Base-by-base conservation (phyloP, 768 basidiomycete species). In the Sistotremastrum suecicum region DNA sequence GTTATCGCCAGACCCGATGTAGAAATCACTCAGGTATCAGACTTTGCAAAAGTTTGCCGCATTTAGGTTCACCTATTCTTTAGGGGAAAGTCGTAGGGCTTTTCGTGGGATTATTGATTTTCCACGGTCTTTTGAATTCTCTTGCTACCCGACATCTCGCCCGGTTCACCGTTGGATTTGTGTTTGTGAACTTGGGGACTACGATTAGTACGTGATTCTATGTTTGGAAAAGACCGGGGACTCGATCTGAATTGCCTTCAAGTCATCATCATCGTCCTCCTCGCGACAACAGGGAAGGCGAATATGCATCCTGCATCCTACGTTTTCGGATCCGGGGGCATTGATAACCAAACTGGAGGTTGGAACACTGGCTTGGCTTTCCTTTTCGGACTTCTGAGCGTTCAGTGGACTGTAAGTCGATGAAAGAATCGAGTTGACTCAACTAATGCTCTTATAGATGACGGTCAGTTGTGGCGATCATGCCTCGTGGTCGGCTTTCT, bases 161-260 rank as follows among this genome's bases (percentile, higher is more conserved):
- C 0, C 69, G 68, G 11, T 63, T 88, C 50, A 89, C 88, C 2
- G 70, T 70, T 20, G 72, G 72, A 31, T 89, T 88, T 55, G 86
- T 92, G 3, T 91, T 92, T 58, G 68, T 92, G 54, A 92, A 94
- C 60, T 67, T 92, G 43, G 87, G 87, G 37, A 70, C 83, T 7
- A 83, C 87, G 3, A 63, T 82, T 45, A 54, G 79, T 81, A 50
- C 53, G 73, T 63, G 32, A 30, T 8, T 41, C 20, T 20, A 20
- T 32, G 10, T 43, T 5, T 12, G 5, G 5, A 12, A 11, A 12
- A 10, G 11, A 48, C 30, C 32, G 56, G n/a, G n/a, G n/a, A n/a
- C n/a, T n/a, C n/a, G n/a, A n/a, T 30, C 32, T 11, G 41, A n/a
- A 12, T 11, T 0, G 5, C 4, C 47, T 47, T 46, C 10, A 47